Base-by-base conservation (phyloP, 139 green algal genomes). In the Tetradesmus obliquus region DNA sequence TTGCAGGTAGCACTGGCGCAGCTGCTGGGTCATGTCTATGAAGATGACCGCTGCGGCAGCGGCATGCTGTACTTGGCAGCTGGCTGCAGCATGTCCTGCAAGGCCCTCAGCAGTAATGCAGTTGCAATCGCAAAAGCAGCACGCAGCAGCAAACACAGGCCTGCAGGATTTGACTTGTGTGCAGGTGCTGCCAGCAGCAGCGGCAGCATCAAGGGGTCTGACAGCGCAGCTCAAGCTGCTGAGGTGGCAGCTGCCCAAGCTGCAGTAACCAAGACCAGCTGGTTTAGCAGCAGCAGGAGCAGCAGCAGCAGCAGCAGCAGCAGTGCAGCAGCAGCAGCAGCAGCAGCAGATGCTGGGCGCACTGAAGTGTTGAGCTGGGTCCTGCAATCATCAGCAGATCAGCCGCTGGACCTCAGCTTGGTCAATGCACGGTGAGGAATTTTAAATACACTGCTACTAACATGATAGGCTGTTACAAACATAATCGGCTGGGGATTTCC, bases 1-100 rank as follows among this genome's bases (percentile, higher is more conserved):
- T 3, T 86, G 82, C 55, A 87, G 82, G 82, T 13, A 55, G 82
- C 82, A 22, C 82, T 87, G 20, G 53, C 55, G 20, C 51, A 72
- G 54, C 54, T 87, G 4, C 10, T 87, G 15, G n/a, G 54, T 17
- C 55, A 88, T 62, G 72, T 57, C 2, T 88, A 58, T 79, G 84
- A 88, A 22, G 84, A 88, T 79, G 84, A 88, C 51, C 2, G 22
- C 15, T 76, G 84, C 3, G 84, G 84, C 57, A 88, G 57, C 20
- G 57, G 57, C 10, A 1, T 88, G 3, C n/a, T 88, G 8, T 79
- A 88, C 6, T n/a, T 88, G 7, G 84, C 84, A 76, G 84, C 84
- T 53, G 84, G 84, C 84, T 88, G 84, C 57, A 79, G n/a, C n/a
- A 88, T 88, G 84, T 79, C 13, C 7, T 12, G n/a, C 57, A 88